Conservation (phyloP, 148 eudicot genomes). For the Diospyros kaki region DNA sequence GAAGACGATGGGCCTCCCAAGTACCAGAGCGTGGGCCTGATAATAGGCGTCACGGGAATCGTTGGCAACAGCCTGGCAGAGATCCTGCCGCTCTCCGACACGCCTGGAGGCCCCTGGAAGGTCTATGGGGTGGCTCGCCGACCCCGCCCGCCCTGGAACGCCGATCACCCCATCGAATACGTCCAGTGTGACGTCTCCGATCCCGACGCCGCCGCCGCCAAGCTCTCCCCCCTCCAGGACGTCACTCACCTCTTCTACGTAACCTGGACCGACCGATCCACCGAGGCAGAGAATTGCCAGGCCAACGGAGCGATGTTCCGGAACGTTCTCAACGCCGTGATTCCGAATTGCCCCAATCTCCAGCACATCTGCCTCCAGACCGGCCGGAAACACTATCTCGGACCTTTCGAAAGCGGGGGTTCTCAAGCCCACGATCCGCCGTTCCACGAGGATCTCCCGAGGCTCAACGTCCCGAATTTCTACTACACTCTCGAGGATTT, state of each 20-base stretch:
- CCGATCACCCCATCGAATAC: constrained; percentile 8
- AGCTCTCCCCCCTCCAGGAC: constrained; percentile 2
- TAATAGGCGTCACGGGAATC: constrained; percentile 2
- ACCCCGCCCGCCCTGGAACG: constrained; percentile 9
- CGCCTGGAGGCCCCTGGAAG: constrained; percentile 17
- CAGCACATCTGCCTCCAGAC: constrained; percentile 12
- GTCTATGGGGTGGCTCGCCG: constrained; percentile 9
- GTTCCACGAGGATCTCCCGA: constrained; percentile 9
- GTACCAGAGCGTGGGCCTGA: constrained; percentile 3
- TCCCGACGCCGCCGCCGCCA: not conserved
- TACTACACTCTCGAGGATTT: constrained; percentile 2
- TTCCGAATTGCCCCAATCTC: constrained; percentile 10
- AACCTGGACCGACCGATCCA: not conserved
- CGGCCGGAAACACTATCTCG: not conserved
- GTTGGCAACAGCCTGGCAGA: constrained; percentile 14
- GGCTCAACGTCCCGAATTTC: constrained; percentile 1
- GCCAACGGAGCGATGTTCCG: constrained; percentile 1
- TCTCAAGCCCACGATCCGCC: not conserved
- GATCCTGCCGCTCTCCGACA: constrained; percentile 13
- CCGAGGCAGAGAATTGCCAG: constrained; percentile 2
- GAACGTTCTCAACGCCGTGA: constrained; percentile 5
- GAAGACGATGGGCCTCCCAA: constrained; percentile 7
- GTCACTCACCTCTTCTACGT: constrained; percentile 12
- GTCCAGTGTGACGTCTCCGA: constrained; percentile 9
- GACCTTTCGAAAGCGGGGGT: not conserved